Evolutionary conservation across 805 yeast species (phyloP).

Genomic region (Wickerhamiella qilinensis): DNA sequence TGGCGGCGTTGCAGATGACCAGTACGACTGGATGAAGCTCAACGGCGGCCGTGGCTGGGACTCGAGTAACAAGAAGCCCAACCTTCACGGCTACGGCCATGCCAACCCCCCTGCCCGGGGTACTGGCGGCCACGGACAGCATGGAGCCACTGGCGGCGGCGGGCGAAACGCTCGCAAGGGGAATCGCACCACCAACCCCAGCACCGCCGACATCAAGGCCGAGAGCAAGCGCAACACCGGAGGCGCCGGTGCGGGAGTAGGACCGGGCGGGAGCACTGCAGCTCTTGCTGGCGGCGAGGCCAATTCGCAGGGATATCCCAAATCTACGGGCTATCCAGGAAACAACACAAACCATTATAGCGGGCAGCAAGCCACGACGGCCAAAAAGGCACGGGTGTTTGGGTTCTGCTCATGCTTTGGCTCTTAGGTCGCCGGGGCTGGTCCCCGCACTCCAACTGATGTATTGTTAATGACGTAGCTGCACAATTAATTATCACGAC

Average conservation of each 20-base stretch:
- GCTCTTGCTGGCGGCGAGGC: background rate
- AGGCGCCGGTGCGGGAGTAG: background rate
- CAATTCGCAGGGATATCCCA: background rate
- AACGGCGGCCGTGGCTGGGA: conserved; percentile 81
- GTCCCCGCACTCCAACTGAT: too few species aligned
- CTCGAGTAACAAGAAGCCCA: conserved; percentile 78
- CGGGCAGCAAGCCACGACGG: background rate
- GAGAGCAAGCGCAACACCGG: background rate
- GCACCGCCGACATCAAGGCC: background rate
- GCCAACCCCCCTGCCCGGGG: conserved; percentile 38
- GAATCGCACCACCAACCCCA: background rate
- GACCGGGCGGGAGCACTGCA: background rate
- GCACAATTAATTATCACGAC: background rate
- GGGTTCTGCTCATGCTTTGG: background rate
- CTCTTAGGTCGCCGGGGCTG: background rate
- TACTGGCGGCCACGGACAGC: background rate
- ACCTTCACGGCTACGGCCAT: conserved; percentile 90
- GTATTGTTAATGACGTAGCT: background rate
- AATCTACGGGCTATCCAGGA: background rate
- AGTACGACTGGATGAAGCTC: conserved; percentile 95
- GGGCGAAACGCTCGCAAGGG: too few species aligned
- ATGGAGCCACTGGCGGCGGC: background rate
- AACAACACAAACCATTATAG: background rate
- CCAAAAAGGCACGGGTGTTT: background rate
- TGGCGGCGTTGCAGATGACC: conserved; percentile 64